Evolutionary conservation across 2,329 filamentous ascomycete genomes (phyloP).

Genomic region (Ascochyta rabiei): DNA sequence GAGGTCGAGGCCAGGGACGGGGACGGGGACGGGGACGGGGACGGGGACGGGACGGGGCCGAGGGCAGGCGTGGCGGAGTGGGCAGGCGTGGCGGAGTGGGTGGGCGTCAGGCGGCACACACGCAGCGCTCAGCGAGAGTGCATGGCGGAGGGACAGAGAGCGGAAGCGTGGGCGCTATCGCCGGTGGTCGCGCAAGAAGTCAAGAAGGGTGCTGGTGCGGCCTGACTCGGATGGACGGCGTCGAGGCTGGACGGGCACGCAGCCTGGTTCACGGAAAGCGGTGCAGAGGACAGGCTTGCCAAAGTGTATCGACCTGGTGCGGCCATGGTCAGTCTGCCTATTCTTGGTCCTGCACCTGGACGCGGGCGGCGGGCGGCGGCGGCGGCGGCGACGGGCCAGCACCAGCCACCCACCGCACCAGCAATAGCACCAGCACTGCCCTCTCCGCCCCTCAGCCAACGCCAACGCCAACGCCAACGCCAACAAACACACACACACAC

Average conservation of each 20-base stretch:
- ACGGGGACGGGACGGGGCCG: neutral
- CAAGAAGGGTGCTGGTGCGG: neutral
- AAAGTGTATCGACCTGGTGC: slow-evolving; percentile 10
- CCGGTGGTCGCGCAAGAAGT: slow-evolving; percentile 2
- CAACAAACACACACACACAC: neutral
- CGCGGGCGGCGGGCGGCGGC: slow-evolving; percentile 2
- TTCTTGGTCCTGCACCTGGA: slow-evolving; percentile 8
- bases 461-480: neutral
- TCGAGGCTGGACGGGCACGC: slow-evolving; percentile 7
- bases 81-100: too few relatives aligned
- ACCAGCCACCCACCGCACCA: too few relatives aligned
- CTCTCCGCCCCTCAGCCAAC: neutral
- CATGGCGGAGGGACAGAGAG: slow-evolving; percentile 10
- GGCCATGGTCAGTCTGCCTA: slow-evolving; percentile 3
- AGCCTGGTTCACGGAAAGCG: neutral
- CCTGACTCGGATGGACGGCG: slow-evolving; percentile 7
- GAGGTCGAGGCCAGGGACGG: neutral
- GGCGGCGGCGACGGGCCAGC: slow-evolving; percentile 2
- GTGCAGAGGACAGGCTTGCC: slow-evolving; percentile 1
- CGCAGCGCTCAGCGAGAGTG: slow-evolving; percentile 11
- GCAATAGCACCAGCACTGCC: too few relatives aligned
- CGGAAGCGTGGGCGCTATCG: slow-evolving; percentile 10
- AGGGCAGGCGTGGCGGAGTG: too few relatives aligned
- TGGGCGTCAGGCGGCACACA: slow-evolving; percentile 1
- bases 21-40: neutral